Evolutionary conservation across 371 early-diverging fungal genomes (phyloP).

Genomic region (Mucor mucedo): DNA sequence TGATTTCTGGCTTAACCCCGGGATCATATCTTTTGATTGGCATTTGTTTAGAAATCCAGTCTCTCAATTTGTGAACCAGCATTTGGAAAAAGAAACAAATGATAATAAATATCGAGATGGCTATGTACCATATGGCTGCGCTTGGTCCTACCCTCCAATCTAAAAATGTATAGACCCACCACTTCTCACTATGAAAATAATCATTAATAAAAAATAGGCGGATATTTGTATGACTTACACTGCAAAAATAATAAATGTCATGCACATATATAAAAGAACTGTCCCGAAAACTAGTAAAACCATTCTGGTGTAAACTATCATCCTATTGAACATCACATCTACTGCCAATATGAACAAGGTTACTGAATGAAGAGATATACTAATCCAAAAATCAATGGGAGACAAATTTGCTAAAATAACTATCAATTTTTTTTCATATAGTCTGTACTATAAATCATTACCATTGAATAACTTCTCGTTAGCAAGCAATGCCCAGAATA

Average conservation of each 20-base stretch:
- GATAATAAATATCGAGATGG: conserved; percentile 45
- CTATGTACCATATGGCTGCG: conserved; percentile 47
- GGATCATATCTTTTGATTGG: background rate
- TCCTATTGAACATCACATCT: conserved; percentile 55
- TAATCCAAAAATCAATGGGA: conserved; percentile 45
- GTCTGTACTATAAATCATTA: background rate
- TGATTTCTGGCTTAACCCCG: conserved; percentile 4
- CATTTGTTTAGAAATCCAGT: conserved; percentile 33
- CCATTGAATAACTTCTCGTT: conserved; percentile 18
- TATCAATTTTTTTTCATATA: background rate
- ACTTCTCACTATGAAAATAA: conserved; percentile 24
- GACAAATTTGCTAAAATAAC: conserved; percentile 13
- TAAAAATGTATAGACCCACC: conserved; percentile 63
- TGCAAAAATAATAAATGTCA: conserved; percentile 53
- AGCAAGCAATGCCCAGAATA: conserved; percentile 54
- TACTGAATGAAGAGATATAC: conserved; percentile 54
- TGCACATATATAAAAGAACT: conserved; percentile 56
- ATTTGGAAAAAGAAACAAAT: conserved; percentile 50
- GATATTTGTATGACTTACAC: conserved; percentile 42
- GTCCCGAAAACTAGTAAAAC: conserved; percentile 45
- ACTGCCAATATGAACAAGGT: conserved; percentile 53
- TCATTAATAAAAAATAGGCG: conserved; percentile 25
- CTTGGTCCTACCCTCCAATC: conserved; percentile 55
- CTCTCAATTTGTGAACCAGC: conserved; percentile 46
- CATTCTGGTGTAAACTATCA: conserved; percentile 44